Conservation (phyloP, 176 grass and related monocot genomes). For the Ensete ventricosum region DNA sequence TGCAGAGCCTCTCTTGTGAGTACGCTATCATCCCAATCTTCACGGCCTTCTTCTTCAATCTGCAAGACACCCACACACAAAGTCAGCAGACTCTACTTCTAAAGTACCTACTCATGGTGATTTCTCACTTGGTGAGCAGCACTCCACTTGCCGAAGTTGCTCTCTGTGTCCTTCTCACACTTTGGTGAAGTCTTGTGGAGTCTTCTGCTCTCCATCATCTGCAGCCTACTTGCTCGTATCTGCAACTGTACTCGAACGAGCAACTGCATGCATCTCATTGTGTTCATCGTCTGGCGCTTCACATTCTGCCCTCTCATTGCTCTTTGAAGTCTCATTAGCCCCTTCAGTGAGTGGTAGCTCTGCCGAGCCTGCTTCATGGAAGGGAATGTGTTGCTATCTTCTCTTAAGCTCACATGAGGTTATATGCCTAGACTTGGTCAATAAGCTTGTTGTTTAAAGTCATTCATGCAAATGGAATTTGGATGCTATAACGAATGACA, state of each 20-base stretch:
- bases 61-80: conserved; percentile 5
- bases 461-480: too few relatives aligned
- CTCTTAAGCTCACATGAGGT: too few relatives aligned
- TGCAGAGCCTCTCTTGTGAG: conserved; percentile 58
- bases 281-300: conserved; percentile 69
- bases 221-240: conserved; percentile 59
- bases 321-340: conserved; percentile 76
- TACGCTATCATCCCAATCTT: conserved; percentile 54
- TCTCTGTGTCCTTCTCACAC: conserved; percentile 19
- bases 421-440: too few relatives aligned
- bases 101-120: not conserved
- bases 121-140: conserved; percentile 20
- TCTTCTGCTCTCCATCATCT: conserved; percentile 77
- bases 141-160: conserved; percentile 29
- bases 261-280: conserved; percentile 83
- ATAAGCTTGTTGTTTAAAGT: too few relatives aligned
- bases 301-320: conserved; percentile 49
- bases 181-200: conserved; percentile 26
- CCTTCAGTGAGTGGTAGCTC: conserved; percentile 70
- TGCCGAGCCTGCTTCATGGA: conserved; percentile 40
- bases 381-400: not conserved
- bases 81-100: not conserved
- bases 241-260: conserved; percentile 78
- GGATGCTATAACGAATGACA: too few relatives aligned
- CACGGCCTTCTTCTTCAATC: conserved; percentile 20